Evolutionary conservation across 139 green algal genomes (phyloP).

Genomic region (Tetradesmus obliquus): DNA sequence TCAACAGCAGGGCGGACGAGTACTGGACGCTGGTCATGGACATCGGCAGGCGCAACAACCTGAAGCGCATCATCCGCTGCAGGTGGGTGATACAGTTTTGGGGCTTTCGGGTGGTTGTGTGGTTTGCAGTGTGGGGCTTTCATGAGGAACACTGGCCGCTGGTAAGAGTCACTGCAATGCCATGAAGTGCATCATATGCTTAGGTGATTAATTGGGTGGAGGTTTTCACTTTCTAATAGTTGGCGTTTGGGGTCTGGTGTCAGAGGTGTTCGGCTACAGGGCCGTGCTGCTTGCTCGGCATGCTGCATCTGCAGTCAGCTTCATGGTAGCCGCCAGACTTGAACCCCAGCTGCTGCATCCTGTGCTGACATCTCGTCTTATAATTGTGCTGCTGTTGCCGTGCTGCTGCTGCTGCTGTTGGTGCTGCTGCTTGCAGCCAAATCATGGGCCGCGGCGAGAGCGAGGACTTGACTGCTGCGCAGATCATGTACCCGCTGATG

Average conservation of each 20-base stretch:
- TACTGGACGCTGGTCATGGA: constrained; percentile 97
- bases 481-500: constrained; percentile 99
- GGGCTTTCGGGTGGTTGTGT: not conserved
- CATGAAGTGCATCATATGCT: constrained; percentile 57
- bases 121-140: constrained; percentile 30
- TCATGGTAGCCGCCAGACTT: not conserved
- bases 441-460: constrained; percentile 98
- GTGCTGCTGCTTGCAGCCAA: constrained; percentile 67
- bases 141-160: constrained; percentile 90
- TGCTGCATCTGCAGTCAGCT: not conserved
- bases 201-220: too few species aligned
- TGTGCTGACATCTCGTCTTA: not conserved
- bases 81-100: not conserved
- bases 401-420: constrained; percentile 4
- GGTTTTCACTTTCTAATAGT: too few species aligned
- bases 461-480: constrained; percentile 94
- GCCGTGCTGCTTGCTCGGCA: not conserved
- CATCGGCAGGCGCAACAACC: constrained; percentile 89
- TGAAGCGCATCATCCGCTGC: constrained; percentile 83
- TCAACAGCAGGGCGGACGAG: constrained; percentile 76
- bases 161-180: constrained; percentile 94
- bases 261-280: too few species aligned
- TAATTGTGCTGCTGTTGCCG: not conserved
- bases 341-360: not conserved
- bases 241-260: too few species aligned